These are phyloP conservation scores for Gossypium davidsonii DNA, from an alignment of 441 rosid species.

Conservation along the genomic window DNA sequence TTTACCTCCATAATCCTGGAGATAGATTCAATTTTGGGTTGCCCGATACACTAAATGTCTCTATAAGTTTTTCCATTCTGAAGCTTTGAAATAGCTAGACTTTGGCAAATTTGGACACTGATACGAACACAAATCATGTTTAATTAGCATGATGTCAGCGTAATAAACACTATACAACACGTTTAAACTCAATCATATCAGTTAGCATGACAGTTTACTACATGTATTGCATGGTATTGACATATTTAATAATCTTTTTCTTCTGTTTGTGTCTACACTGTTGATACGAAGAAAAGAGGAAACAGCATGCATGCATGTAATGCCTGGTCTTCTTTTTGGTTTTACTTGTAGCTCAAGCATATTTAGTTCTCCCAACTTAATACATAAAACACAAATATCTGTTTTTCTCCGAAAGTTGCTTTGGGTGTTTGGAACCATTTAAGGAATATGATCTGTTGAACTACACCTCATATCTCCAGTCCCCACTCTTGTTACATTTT, in stretches of 20 bases:
- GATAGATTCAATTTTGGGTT: neutral
- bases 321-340: neutral
- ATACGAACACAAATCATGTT: neutral
- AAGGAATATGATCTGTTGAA: neutral
- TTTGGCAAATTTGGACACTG: neutral
- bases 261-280: neutral
- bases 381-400: neutral
- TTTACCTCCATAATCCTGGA: neutral
- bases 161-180: no score
- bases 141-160: no score
- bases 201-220: neutral
- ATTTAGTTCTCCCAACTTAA: neutral
- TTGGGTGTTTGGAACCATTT: conserved; percentile 1
- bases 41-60: neutral
- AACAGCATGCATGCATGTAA: neutral
- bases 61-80: neutral
- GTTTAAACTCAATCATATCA: neutral
- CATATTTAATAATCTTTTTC: no score
- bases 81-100: neutral
- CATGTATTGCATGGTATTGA: neutral
- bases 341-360: neutral
- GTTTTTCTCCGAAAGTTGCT: neutral
- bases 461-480: neutral
- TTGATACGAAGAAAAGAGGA: neutral
- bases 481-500: neutral